A percentile compares a stretch with the other conserved stretches of the same genome.
Evolutionary conservation across 306 rosid genomes (phyloP).

Genomic region (Malus sieversii): DNA sequence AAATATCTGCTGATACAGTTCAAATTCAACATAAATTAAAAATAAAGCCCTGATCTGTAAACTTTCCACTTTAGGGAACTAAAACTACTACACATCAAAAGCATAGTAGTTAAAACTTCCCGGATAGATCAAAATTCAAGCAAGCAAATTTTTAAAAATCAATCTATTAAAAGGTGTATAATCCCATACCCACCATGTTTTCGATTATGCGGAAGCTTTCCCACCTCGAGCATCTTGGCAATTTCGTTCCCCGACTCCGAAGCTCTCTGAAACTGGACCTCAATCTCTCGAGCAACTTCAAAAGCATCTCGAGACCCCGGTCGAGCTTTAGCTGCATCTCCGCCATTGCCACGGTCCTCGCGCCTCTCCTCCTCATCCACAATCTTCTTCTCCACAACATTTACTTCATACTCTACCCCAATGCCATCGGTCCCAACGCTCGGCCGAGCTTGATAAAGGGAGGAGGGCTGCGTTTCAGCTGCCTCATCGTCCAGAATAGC

Average conservation of each 20-base stretch:
- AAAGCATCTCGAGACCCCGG: constrained; percentile 49
- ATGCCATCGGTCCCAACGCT: constrained; percentile 29
- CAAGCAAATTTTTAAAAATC: not conserved
- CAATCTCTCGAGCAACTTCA: constrained; percentile 70
- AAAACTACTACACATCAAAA: not conserved
- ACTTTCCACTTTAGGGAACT: not conserved
- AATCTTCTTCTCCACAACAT: constrained; percentile 62
- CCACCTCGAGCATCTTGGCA: constrained; percentile 71
- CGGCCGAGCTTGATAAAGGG: constrained; percentile 39
- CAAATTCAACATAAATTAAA: constrained; percentile 4
- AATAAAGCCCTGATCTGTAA: not conserved
- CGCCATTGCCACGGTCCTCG: constrained; percentile 41
- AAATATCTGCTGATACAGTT: constrained; percentile 6
- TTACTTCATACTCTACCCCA: constrained; percentile 52
- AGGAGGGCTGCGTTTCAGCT: constrained; percentile 16
- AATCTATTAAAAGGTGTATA: not conserved
- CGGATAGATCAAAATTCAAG: constrained; percentile 6
- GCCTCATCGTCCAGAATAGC: constrained; percentile 15
- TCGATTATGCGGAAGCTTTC: constrained; percentile 54
- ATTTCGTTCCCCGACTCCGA: constrained; percentile 69
- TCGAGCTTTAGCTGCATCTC: constrained; percentile 36
- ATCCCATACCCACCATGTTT: constrained; percentile 40
- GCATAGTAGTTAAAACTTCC: not conserved
- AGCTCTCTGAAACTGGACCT: constrained; percentile 68
- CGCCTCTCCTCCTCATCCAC: constrained; percentile 48